Conservation (phyloP, 2,329 filamentous ascomycete genomes). For the Pseudogymnoascus sp. region DNA sequence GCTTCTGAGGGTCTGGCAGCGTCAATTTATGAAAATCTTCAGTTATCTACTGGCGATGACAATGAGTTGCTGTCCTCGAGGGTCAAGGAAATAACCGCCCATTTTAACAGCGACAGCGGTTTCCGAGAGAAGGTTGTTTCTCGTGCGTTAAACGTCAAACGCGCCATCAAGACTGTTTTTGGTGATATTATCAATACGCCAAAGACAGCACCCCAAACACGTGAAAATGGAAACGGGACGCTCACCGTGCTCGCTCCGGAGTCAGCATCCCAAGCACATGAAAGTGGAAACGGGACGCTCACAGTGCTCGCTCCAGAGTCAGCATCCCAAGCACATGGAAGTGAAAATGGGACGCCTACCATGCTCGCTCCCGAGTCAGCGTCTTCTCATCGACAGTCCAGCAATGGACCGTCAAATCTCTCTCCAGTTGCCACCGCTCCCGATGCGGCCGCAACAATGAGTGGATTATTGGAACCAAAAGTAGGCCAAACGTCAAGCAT, state of each 20-base stretch:
- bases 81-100: neutral
- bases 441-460: neutral
- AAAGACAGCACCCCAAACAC: neutral
- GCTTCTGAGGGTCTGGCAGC: neutral
- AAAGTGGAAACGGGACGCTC: neutral
- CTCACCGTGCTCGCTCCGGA: neutral
- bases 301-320: neutral
- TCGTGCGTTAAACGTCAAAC: neutral
- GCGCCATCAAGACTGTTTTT: neutral
- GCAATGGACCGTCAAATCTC: neutral
- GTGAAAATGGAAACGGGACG: neutral
- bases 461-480: neutral
- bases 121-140: neutral
- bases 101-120: neutral
- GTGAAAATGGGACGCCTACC: neutral
- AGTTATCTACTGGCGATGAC: neutral
- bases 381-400: neutral
- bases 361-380: neutral
- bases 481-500: constrained; percentile 1
- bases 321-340: neutral
- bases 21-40: neutral
- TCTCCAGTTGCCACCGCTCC: neutral
- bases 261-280: neutral
- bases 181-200: neutral
- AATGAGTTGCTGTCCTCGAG: neutral